Evolutionary conservation across 495 filamentous ascomycete species (phyloP), one percentile per base, ranked within the genome.

Genomic region (Platismatia glauca): DNA sequence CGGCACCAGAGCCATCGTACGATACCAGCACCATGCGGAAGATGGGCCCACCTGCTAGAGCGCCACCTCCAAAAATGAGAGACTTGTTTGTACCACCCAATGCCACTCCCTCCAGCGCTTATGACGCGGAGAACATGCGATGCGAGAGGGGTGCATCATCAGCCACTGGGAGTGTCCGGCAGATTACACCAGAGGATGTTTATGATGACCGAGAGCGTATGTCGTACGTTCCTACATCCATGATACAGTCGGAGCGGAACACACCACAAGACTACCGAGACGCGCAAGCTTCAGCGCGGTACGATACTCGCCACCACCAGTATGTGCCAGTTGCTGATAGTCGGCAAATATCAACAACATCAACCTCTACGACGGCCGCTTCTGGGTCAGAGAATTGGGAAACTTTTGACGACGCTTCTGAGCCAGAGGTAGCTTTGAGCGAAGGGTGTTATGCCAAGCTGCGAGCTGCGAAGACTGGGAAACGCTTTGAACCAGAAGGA

Each of bases 361-460:
- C 85, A 4, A 81, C 81, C 20, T 71, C 77, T 35, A 82, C 80
- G 64, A 89, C 87, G 1, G 78, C 75, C 5, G 80, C 86, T 4
- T 87, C 88, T 15, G 89, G 90, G 4, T 93, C 89, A 0, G 91
- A 96, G 74, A 97, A 97, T 72, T 97, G 91, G 91, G 91, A 97
- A 76, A 95, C 90, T 29, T 96, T 91, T 64, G 88, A 90, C 66
- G 87, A 90, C 71, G 83, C 80, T 46, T 86, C 84, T 5, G 90
- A 86, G 59, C 86, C 87, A 0, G 90, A 94, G 66, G 74, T 73
- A 38, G 90, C 92, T 71, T 81, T 82, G 3, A 85, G 82, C 22
- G 88, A 91, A 60, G 78, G 83, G 11, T 91, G 93, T 71, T 91
- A 88, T 69, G 86, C 88, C 63, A 90, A 87, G 70, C 72, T 90